A percentile compares a stretch with the other conserved stretches of the same genome.
Conservation (phyloP, 495 filamentous ascomycete genomes). For the Pyrenula massariospora region DNA sequence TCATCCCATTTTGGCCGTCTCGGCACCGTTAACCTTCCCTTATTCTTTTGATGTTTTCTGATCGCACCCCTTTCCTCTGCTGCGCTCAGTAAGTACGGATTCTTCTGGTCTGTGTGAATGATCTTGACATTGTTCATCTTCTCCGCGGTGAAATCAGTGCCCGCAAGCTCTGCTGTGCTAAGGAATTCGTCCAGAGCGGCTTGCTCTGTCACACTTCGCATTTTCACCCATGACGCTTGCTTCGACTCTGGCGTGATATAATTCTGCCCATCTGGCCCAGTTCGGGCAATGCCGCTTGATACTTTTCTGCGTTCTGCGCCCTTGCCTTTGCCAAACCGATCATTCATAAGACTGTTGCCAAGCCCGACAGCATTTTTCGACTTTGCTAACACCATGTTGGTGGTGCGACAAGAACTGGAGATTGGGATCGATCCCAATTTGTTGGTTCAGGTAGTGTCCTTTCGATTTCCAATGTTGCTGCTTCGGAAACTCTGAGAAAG, state of each 20-base stretch:
- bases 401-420: background rate
- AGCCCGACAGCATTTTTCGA: constrained; percentile 91
- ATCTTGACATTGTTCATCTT: constrained; percentile 98
- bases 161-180: constrained; percentile 83
- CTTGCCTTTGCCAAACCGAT: constrained; percentile 84
- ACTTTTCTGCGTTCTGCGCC: constrained; percentile 56
- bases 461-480: no score
- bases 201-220: constrained; percentile 97
- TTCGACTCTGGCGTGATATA: constrained; percentile 35
- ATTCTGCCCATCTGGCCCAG: constrained; percentile 30
- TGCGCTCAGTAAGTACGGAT: constrained; percentile 83
- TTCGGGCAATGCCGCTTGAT: constrained; percentile 40
- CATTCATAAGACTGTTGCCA: constrained; percentile 86
- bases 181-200: constrained; percentile 83
- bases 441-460: no score
- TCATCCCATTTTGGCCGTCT: constrained; percentile 82
- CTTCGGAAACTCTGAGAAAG: background rate
- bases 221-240: constrained; percentile 55
- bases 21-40: constrained; percentile 71
- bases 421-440: background rate
- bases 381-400: constrained; percentile 79
- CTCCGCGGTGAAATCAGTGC: constrained; percentile 97
- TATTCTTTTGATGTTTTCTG: constrained; percentile 73
- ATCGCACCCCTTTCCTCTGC: constrained; percentile 70
- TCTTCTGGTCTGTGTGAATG: constrained; percentile 88